Conservation (phyloP, 768 basidiomycete genomes). For the Auricularia sp. region DNA sequence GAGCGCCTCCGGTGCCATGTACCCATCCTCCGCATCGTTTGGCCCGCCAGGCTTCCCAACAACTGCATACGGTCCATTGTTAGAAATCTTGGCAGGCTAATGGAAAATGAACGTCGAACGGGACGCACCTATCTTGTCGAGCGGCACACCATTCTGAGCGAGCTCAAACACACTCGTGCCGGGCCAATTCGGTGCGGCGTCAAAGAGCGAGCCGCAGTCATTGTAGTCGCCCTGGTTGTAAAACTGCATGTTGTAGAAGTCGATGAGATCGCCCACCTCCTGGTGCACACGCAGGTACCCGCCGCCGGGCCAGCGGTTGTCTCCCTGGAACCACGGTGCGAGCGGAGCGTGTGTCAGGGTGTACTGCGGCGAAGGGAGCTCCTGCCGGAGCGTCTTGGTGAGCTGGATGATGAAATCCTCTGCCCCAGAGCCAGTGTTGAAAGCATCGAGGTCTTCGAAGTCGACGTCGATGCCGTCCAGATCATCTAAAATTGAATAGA, state of each 20-base stretch:
- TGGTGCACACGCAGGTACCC: conserved; percentile 6
- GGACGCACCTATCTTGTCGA: conserved; percentile 25
- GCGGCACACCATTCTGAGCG: conserved; percentile 18
- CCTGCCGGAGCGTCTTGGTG: conserved; percentile 6
- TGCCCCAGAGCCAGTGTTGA: conserved; percentile 3
- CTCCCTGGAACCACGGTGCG: conserved; percentile 8
- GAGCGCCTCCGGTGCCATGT: conserved; percentile 16
- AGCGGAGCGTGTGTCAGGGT: conserved; percentile 10
- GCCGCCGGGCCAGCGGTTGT: conserved; percentile 1
- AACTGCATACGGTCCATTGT: not conserved
- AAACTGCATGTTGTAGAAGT: conserved; percentile 10
- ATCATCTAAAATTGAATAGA: not conserved
- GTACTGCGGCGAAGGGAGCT: conserved; percentile 4
- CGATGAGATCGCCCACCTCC: conserved; percentile 5
- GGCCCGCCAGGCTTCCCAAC: conserved; percentile 13
- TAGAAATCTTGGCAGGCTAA: not conserved
- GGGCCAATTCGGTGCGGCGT: conserved; percentile 12
- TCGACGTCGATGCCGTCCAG: conserved; percentile 11
- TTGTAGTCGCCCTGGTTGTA: not conserved
- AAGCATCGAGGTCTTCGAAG: conserved; percentile 8
- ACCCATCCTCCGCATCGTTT: conserved; percentile 17
- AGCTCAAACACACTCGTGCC: conserved; percentile 23
- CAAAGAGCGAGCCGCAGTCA: not conserved
- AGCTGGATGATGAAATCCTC: conserved; percentile 7
- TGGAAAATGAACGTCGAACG: conserved; percentile 7